Conservation (phyloP, 2,329 filamentous ascomycete species). For the Dothidotthia symphoricarpi region DNA sequence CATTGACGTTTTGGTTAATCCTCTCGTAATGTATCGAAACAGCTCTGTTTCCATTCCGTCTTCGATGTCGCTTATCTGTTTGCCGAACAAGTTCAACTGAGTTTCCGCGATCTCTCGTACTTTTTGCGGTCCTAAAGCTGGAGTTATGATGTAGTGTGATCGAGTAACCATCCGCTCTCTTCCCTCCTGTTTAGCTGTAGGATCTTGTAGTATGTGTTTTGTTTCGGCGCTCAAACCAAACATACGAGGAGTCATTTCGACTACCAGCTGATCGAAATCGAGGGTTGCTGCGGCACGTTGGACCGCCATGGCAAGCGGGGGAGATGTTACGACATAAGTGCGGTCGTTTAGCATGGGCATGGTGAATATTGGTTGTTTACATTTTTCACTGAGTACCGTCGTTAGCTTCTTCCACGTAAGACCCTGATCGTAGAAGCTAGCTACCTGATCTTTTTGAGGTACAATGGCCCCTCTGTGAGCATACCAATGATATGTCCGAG, state of each 20-base stretch:
- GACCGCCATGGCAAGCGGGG: slow-evolving; percentile 42
- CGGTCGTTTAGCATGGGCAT: slow-evolving; percentile 48
- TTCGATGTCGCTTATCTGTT: slow-evolving; percentile 15
- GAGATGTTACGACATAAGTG: slow-evolving; percentile 48
- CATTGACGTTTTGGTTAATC: slow-evolving; percentile 39
- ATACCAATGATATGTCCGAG: slow-evolving; percentile 51
- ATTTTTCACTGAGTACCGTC: slow-evolving; percentile 11
- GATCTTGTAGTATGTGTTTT: slow-evolving; percentile 28
- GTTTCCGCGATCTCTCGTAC: slow-evolving; percentile 37
- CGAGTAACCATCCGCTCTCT: slow-evolving; percentile 28
- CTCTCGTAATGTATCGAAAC: slow-evolving; percentile 34
- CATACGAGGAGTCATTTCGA: slow-evolving; percentile 41
- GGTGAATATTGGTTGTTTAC: slow-evolving; percentile 42
- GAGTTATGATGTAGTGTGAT: slow-evolving; percentile 38
- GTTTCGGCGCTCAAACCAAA: slow-evolving; percentile 38
- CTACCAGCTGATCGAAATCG: slow-evolving; percentile 46
- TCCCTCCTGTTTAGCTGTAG: slow-evolving; percentile 26
- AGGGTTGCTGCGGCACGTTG: slow-evolving; percentile 44
- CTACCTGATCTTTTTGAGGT: slow-evolving; percentile 43
- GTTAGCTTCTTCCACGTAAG: neutral
- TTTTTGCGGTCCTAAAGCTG: slow-evolving; percentile 31
- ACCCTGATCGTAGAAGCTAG: slow-evolving; percentile 5
- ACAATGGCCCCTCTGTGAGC: slow-evolving; percentile 35
- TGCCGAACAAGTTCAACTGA: slow-evolving; percentile 39
- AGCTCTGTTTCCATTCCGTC: slow-evolving; percentile 38